A percentile compares a stretch with the other conserved stretches of the same genome.
Evolutionary conservation across 495 filamentous ascomycete species (phyloP).

Genomic region (Achaetomiella virescens): DNA sequence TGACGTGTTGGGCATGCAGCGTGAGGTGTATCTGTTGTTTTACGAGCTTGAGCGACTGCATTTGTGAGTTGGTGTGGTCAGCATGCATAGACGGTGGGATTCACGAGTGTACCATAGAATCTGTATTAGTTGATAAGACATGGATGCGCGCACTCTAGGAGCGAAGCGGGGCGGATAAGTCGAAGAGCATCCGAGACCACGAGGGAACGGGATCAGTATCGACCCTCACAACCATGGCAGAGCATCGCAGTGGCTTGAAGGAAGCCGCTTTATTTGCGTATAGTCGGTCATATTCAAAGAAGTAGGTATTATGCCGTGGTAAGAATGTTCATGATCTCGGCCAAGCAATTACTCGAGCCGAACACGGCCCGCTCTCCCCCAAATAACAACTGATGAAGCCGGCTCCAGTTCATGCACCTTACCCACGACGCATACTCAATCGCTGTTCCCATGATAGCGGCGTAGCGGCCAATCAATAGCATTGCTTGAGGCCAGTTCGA

Average conservation of each 20-base stretch:
- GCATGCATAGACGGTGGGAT: neutral
- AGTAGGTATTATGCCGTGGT: no score
- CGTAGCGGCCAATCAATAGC: no score
- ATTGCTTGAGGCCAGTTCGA: no score
- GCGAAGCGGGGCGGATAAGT: no score
- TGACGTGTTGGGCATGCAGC: slow-evolving; percentile 89
- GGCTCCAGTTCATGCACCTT: neutral
- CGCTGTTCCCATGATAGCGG: no score
- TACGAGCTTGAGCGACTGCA: slow-evolving; percentile 65
- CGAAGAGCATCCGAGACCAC: no score
- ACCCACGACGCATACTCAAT: neutral
- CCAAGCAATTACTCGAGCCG: neutral
- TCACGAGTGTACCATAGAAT: neutral
- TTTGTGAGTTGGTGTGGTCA: neutral
- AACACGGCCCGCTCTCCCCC: neutral
- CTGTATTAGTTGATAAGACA: no score
- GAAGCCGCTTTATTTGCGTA: no score
- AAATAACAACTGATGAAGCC: neutral
- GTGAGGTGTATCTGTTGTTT: slow-evolving; percentile 92
- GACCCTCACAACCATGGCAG: no score
- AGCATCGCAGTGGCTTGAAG: no score
- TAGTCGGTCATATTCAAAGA: no score
- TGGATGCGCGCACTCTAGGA: neutral
- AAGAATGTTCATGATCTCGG: neutral
- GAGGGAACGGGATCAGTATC: no score